Base-by-base conservation (phyloP, 139 green algal species). In the Gonium pectorale region DNA sequence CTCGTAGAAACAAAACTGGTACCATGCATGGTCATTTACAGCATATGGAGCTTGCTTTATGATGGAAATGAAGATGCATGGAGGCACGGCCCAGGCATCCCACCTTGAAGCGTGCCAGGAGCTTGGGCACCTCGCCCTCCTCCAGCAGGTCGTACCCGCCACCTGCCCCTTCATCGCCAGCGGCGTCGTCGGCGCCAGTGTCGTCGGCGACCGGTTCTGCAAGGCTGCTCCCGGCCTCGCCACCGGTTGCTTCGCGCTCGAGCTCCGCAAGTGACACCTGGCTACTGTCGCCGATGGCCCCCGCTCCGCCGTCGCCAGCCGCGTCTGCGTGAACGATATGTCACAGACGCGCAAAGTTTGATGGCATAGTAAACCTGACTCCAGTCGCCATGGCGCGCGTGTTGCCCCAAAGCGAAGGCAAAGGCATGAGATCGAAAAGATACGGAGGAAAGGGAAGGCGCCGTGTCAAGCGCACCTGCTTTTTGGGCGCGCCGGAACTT, bases 21-120 rank as follows among this genome's bases (percentile, higher is more conserved):
- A n/a, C n/a, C n/a, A n/a, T n/a, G n/a, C n/a, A n/a, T n/a, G n/a
- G n/a, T n/a, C n/a, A n/a, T n/a, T n/a, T n/a, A n/a, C n/a, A n/a
- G n/a, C n/a, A n/a, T n/a, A n/a, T n/a, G n/a, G n/a, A n/a, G n/a
- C n/a, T n/a, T n/a, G n/a, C n/a, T n/a, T n/a, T n/a, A n/a, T n/a
- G n/a, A n/a, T n/a, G n/a, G n/a, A n/a, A n/a, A n/a, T n/a, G n/a
- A n/a, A n/a, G n/a, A n/a, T n/a, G n/a, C n/a, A n/a, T n/a, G n/a
- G n/a, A n/a, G n/a, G n/a, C n/a, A n/a, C n/a, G n/a, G n/a, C n/a
- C n/a, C n/a, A n/a, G n/a, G n/a, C n/a, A n/a, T 33, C 51, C 1
- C 37, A 91, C 83, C 71, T 82, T 79, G 88, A 92, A 94, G 3
- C 91, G 59, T 11, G 91, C 91, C 37, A 94, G 87, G 81, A 94